A percentile compares a stretch with the other conserved stretches of the same genome.
These are phyloP conservation scores for Colletotrichum falcatum DNA, from an alignment of 2,329 filamentous ascomycete species.

Conservation along the genomic window DNA sequence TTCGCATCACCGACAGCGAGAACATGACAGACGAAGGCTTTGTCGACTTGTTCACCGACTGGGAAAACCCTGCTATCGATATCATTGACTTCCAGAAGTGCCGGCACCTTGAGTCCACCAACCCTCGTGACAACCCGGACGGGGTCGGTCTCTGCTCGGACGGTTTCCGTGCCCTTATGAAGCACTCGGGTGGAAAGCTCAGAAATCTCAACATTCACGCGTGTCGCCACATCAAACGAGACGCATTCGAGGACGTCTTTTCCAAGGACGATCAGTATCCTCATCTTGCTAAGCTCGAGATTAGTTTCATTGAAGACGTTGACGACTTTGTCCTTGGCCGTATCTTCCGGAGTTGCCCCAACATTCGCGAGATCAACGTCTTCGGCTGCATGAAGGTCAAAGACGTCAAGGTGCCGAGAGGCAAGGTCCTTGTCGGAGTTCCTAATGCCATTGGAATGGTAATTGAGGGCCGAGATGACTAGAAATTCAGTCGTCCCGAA, in stretches of 20 bases:
- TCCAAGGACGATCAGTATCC: slow-evolving; percentile 70
- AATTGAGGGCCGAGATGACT: slow-evolving; percentile 59
- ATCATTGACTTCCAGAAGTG: slow-evolving; percentile 82
- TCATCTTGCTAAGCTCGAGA: slow-evolving; percentile 76
- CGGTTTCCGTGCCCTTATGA: slow-evolving; percentile 86
- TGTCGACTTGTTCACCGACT: slow-evolving; percentile 76
- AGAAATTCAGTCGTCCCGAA: not conserved
- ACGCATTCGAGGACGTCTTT: slow-evolving; percentile 82
- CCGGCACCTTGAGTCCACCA: slow-evolving; percentile 79
- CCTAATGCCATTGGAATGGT: slow-evolving; percentile 71
- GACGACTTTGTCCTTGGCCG: slow-evolving; percentile 73
- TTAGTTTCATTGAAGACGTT: slow-evolving; percentile 80
- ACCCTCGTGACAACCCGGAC: slow-evolving; percentile 73
- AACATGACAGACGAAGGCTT: slow-evolving; percentile 81
- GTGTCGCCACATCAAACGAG: slow-evolving; percentile 82
- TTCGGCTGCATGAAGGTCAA: slow-evolving; percentile 74
- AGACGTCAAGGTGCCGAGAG: slow-evolving; percentile 65
- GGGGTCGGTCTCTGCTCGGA: slow-evolving; percentile 79
- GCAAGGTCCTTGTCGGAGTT: slow-evolving; percentile 68
- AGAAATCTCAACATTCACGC: slow-evolving; percentile 81
- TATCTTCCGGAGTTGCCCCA: slow-evolving; percentile 74
- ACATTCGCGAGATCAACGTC: slow-evolving; percentile 68
- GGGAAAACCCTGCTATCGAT: slow-evolving; percentile 78
- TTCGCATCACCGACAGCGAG: slow-evolving; percentile 85
- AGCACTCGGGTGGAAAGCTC: slow-evolving; percentile 78